Evolutionary conservation across 345 rosid genomes (phyloP).

Genomic region (Ceriops tagal): DNA sequence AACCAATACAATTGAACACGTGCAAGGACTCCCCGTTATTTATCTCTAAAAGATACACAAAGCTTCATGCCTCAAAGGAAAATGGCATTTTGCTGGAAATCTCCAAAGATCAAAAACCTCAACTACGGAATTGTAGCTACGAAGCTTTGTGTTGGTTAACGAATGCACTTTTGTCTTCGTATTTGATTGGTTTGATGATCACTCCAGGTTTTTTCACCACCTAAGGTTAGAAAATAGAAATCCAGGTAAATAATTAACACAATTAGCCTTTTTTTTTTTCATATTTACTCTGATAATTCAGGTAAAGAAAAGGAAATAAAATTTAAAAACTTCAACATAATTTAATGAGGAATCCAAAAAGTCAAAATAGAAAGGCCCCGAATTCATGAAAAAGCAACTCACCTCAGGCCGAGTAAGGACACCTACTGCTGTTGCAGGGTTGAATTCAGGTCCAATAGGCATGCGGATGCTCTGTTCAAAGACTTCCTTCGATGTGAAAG

Average conservation of each 20-base stretch:
- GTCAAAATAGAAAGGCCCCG: background rate
- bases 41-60: too few species aligned
- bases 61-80: too few species aligned
- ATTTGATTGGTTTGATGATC: conserved; percentile 72
- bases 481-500: conserved; percentile 70
- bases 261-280: background rate
- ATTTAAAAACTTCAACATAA: background rate
- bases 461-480: conserved; percentile 84
- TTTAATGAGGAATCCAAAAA: background rate
- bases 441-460: conserved; percentile 89
- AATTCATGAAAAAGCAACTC: conserved; percentile 10
- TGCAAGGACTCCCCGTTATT: too few species aligned
- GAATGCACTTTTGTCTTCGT: conserved; percentile 31
- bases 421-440: conserved; percentile 66
- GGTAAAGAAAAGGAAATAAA: background rate
- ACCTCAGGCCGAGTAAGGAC: conserved; percentile 82
- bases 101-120: too few species aligned
- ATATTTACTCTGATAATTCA: background rate
- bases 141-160: too few species aligned
- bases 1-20: too few species aligned
- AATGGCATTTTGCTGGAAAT: too few species aligned
- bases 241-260: background rate
- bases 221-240: conserved; percentile 29
- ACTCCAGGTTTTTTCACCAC: conserved; percentile 76
- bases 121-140: background rate